These are phyloP conservation scores for Juglanconis sp. DNA, from an alignment of 2,329 filamentous ascomycete genomes.

Conservation along the genomic window DNA sequence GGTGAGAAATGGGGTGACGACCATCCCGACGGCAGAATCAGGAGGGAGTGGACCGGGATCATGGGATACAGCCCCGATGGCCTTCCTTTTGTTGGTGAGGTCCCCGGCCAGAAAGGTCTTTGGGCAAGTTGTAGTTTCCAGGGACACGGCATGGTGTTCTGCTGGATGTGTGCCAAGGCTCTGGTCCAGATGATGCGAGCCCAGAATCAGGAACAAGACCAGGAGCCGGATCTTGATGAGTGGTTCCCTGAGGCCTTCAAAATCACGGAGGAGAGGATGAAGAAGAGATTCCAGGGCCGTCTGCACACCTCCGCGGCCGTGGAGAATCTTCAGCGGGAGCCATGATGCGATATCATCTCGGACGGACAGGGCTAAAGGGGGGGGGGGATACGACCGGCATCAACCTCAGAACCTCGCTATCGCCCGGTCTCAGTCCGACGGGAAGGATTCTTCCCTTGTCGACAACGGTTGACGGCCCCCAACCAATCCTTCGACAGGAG, in stretches of 20 bases:
- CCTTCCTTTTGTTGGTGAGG: conserved; percentile 49
- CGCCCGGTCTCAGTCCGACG: neutral
- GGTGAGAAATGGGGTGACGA: conserved; percentile 49
- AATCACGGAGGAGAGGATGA: conserved; percentile 43
- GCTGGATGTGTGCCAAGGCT: conserved; percentile 57
- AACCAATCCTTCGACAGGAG: no score
- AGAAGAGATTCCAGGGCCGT: conserved; percentile 31
- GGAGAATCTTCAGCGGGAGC: neutral
- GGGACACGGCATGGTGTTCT: conserved; percentile 65
- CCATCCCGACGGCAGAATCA: conserved; percentile 36
- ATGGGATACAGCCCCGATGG: conserved; percentile 55
- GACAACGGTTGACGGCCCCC: no score
- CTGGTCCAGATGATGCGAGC: conserved; percentile 52
- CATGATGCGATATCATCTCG: neutral
- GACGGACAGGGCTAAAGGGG: no score
- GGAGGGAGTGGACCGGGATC: conserved; percentile 51
- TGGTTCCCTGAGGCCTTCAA: conserved; percentile 56
- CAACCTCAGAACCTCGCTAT: neutral
- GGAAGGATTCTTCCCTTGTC: neutral
- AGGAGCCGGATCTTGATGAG: conserved; percentile 28
- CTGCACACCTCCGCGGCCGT: conserved; percentile 19
- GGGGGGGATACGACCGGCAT: neutral
- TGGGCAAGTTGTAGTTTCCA: conserved; percentile 61
- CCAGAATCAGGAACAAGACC: conserved; percentile 7
- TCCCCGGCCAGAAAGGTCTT: conserved; percentile 43